Base-by-base conservation (phyloP, 2,329 filamentous ascomycete genomes). In the Chrysoporthe austroafricana region DNA sequence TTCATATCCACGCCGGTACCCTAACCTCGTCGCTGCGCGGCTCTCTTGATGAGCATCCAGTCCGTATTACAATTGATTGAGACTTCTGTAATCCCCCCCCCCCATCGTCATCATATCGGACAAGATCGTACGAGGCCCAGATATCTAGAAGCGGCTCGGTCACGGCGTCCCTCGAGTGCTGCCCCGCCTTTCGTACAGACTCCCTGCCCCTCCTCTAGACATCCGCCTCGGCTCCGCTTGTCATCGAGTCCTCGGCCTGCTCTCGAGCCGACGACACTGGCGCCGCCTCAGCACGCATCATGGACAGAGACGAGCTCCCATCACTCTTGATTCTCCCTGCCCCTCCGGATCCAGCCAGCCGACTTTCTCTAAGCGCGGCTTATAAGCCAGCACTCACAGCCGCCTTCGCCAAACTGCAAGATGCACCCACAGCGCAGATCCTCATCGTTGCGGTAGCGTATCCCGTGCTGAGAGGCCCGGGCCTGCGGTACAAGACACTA, bases 321-420 rank as follows among this genome's bases (percentile, higher is more conserved):
- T 86, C 85, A 61, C 81, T 90, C 34, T 82, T 93, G 46, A 82
- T 93, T 18, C 81, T 93, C 64, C 86, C 91, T 21, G 83, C 85
- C 56, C 88, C 90, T 61, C 88, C 90, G 39, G 80, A 82, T 42
- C 86, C 88, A 9, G 79, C 84, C 61, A 83, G 80, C 16, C 80
- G 83, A 58, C 74, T 79, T 13, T 76, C 84, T 0, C 80, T 93
- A 70, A 83, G 81, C 69, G 83, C 85, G 42, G 86, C 87, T 56
- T 92, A 92, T 75, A 83, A 84, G 44, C 81, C 83, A n/a, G 79
- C 89, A 2, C 76, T 92, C 54, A 82, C 82, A 63, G 80, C 83
- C 11, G 83, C 85, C 57, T 81, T 91, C 69, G 76, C 81, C 26
- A 82, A 79, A 60, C 77, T 89, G 26, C 83, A 80, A 60, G 73